Evolutionary conservation across 1,284 basidiomycete genomes (phyloP).

Genomic region (Papiliotrema nemorosa): DNA sequence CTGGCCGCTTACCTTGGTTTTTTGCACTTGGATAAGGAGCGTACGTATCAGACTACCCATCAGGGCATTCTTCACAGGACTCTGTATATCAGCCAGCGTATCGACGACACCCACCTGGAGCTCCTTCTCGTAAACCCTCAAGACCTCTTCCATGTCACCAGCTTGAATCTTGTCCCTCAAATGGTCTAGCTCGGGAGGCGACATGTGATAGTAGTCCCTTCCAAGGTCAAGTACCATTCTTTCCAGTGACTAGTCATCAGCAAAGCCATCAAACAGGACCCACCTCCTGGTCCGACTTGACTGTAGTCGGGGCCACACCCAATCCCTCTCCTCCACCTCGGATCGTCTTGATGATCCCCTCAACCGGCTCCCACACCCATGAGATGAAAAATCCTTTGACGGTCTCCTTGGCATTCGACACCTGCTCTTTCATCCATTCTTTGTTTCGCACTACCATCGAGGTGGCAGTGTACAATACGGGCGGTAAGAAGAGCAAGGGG

Average conservation of each 20-base stretch:
- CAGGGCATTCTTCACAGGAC: constrained; percentile 75
- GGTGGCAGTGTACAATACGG: constrained; percentile 27
- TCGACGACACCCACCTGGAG: constrained; percentile 59
- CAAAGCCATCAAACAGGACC: neutral
- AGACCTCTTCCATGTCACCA: constrained; percentile 84
- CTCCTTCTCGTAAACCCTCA: constrained; percentile 87
- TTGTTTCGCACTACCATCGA: constrained; percentile 36
- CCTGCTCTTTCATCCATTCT: constrained; percentile 54
- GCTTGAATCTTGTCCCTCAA: constrained; percentile 65
- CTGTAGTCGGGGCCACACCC: constrained; percentile 53
- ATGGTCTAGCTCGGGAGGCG: constrained; percentile 59
- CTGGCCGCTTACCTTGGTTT: constrained; percentile 70
- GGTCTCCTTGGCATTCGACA: constrained; percentile 66
- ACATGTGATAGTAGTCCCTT: constrained; percentile 61
- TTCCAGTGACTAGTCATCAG: constrained; percentile 67
- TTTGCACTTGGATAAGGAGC: constrained; percentile 90
- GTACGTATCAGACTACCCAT: constrained; percentile 79
- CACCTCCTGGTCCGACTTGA: constrained; percentile 45
- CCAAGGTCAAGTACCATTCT: constrained; percentile 87
- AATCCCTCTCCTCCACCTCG: constrained; percentile 48
- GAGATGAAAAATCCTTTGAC: constrained; percentile 69
- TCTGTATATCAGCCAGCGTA: constrained; percentile 32
- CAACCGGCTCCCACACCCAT: constrained; percentile 86
- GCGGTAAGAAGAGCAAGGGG: constrained; percentile 46
- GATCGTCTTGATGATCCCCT: constrained; percentile 77